These are phyloP conservation scores for Quillaja saponaria DNA, from an alignment of 306 rosid species.

Conservation along the genomic window DNA sequence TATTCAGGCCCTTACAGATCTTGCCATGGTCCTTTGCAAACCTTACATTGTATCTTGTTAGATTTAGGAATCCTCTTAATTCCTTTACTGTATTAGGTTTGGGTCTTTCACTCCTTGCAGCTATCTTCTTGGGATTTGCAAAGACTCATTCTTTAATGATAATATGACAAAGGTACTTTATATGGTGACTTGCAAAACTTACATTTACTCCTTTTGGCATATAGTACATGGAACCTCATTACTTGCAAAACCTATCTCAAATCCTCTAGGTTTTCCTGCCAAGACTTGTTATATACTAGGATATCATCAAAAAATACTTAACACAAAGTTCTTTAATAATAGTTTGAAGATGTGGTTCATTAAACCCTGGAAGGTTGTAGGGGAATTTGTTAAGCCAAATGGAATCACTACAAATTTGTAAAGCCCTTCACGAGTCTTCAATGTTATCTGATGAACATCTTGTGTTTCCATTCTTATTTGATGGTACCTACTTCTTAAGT, in stretches of 20 bases:
- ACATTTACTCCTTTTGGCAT: neutral
- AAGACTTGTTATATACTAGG: neutral
- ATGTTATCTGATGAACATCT: neutral
- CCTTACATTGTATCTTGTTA: neutral
- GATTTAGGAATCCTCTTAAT: neutral
- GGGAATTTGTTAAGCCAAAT: neutral
- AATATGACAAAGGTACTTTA: neutral
- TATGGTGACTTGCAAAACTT: neutral
- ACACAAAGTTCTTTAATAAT: neutral
- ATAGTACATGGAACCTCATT: neutral
- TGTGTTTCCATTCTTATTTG: neutral
- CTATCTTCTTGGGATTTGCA: neutral
- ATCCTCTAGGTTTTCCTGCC: neutral
- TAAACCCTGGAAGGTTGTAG: neutral
- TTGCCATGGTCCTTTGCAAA: neutral
- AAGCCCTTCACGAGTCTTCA: neutral
- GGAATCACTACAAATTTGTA: neutral
- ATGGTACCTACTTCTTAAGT: neutral
- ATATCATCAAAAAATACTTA: neutral
- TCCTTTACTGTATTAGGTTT: neutral
- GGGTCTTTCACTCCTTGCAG: neutral
- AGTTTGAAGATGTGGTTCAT: neutral
- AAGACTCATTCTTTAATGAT: fast-evolving
- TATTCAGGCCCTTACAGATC: neutral
- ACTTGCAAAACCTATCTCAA: neutral